Conservation (phyloP, 768 basidiomycete species). For the Trichaptum fuscoviolaceum region DNA sequence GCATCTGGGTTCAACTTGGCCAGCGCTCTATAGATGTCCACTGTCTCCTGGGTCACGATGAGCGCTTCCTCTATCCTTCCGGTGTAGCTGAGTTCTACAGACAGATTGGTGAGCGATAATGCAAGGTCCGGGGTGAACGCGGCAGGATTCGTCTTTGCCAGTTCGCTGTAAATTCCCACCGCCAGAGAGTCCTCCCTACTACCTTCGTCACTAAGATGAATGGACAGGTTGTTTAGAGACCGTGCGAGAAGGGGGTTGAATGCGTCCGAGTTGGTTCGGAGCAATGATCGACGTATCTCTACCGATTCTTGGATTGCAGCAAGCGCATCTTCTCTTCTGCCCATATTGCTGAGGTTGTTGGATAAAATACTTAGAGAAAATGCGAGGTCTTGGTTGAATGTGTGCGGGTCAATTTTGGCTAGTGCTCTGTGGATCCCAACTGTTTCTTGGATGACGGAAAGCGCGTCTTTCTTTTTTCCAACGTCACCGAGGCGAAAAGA, state of each 20-base stretch:
- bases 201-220: conserved; percentile 1
- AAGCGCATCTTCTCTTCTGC: conserved; percentile 10
- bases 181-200: not conserved
- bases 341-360: conserved; percentile 6
- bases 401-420: conserved; percentile 7
- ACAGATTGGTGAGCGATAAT: conserved; percentile 7
- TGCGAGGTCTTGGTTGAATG: conserved; percentile 11
- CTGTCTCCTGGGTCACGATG: conserved; percentile 3
- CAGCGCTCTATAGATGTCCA: not conserved
- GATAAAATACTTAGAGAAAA: conserved; percentile 8
- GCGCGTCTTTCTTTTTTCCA: conserved; percentile 3
- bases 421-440: conserved; percentile 9
- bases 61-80: conserved; percentile 11
- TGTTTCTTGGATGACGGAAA: conserved; percentile 9
- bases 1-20: not conserved
- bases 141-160: not conserved
- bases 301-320: conserved; percentile 10
- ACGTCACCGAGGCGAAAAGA: conserved; percentile 9
- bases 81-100: conserved; percentile 2
- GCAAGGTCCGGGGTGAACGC: conserved; percentile 8
- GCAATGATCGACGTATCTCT: not conserved
- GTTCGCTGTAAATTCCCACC: not conserved
- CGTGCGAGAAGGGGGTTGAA: not conserved
- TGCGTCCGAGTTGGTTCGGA: not conserved
- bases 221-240: not conserved